Conservation (phyloP, 2,329 filamentous ascomycete genomes). For the Podosphaera fusca region DNA sequence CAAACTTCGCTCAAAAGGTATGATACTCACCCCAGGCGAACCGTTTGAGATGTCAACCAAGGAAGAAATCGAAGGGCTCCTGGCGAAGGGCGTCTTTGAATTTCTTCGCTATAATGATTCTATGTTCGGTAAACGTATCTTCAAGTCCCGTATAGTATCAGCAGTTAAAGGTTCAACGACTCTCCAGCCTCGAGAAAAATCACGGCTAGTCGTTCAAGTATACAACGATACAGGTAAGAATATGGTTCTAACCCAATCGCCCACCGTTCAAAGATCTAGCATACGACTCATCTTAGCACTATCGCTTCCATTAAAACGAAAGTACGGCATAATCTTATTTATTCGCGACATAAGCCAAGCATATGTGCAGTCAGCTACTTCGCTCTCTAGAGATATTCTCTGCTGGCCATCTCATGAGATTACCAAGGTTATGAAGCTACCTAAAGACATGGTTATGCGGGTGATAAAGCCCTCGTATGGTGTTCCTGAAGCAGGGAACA, state of each 20-base stretch:
- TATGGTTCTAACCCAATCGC: background rate
- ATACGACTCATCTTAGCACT: background rate
- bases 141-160: constrained; percentile 4
- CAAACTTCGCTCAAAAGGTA: background rate
- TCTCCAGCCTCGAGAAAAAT: constrained; percentile 3
- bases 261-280: background rate
- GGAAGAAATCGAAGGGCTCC: background rate
- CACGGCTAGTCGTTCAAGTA: constrained; percentile 4
- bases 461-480: background rate
- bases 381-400: background rate
- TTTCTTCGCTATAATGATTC: background rate
- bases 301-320: background rate
- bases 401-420: background rate
- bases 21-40: background rate
- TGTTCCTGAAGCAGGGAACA: background rate
- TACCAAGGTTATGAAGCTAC: background rate
- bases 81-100: background rate
- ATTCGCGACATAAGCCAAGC: background rate
- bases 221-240: constrained; percentile 4
- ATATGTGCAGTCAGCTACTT: background rate
- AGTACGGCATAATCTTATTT: background rate
- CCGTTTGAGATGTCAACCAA: background rate
- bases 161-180: background rate
- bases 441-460: background rate
- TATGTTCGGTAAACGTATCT: background rate